Conservation (phyloP, 2,329 filamentous ascomycete genomes). For the Dothideomycetes sp. region DNA sequence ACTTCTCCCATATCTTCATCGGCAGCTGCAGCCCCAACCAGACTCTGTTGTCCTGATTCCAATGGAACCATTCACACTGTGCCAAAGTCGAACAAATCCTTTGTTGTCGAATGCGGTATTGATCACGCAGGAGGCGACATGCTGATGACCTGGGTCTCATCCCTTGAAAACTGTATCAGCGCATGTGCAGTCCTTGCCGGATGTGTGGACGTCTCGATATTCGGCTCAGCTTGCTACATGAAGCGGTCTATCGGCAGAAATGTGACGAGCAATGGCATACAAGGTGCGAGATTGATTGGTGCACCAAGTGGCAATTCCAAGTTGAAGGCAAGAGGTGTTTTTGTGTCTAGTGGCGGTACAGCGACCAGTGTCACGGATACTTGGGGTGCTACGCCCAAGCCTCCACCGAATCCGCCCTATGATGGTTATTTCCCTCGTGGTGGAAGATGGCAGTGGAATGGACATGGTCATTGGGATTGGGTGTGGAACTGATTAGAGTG, state of each 20-base stretch:
- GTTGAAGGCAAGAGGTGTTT: too few species aligned
- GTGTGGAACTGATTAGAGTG: constrained; percentile 1
- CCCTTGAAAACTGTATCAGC: constrained; percentile 20
- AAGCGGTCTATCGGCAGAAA: constrained; percentile 17
- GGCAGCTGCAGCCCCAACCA: too few species aligned
- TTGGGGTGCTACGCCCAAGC: not conserved
- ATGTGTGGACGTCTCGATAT: constrained; percentile 21
- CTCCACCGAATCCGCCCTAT: constrained; percentile 1
- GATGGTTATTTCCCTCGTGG: constrained; percentile 3
- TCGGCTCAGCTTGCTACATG: constrained; percentile 18
- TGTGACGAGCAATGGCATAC: constrained; percentile 17
- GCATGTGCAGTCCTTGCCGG: constrained; percentile 17
- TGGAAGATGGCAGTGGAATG: constrained; percentile 10
- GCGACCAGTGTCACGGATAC: too few species aligned
- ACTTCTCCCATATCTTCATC: constrained; percentile 13
- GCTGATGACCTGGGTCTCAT: constrained; percentile 13
- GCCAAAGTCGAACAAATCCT: constrained; percentile 23
- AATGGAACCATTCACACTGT: constrained; percentile 20
- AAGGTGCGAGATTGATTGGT: constrained; percentile 25
- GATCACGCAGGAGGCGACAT: constrained; percentile 25
- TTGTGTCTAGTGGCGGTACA: too few species aligned
- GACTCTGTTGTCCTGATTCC: too few species aligned
- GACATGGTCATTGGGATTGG: constrained; percentile 4
- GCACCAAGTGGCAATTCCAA: too few species aligned
- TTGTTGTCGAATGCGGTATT: constrained; percentile 24